Conservation (phyloP, 768 basidiomycete species). For the Mycena kentingensis region DNA sequence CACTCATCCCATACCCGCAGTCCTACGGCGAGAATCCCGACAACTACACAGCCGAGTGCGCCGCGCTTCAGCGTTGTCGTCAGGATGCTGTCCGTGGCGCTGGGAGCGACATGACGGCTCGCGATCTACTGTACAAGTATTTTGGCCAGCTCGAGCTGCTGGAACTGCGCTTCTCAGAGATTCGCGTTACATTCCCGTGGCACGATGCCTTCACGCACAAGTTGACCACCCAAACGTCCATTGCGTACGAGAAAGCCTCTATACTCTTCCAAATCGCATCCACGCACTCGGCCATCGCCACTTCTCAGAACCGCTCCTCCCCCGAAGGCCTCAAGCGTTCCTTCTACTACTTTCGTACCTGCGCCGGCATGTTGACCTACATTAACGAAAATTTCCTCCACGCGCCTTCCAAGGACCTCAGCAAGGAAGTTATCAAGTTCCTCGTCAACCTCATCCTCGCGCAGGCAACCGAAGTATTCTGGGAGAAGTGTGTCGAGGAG, state of each 20-base stretch:
- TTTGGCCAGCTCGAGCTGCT: conserved; percentile 98
- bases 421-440: conserved; percentile 92
- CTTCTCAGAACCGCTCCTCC: conserved; percentile 81
- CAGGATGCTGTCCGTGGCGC: conserved; percentile 97
- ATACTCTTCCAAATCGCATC: conserved; percentile 95
- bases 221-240: conserved; percentile 89
- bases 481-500: conserved; percentile 92
- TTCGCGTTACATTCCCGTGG: conserved; percentile 96
- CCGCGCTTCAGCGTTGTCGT: conserved; percentile 82
- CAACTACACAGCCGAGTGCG: conserved; percentile 81
- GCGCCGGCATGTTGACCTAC: conserved; percentile 96
- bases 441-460: conserved; percentile 85
- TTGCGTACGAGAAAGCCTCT: conserved; percentile 98
- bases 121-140: conserved; percentile 97
- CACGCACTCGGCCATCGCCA: conserved; percentile 90
- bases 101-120: conserved; percentile 92
- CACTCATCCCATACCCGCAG: too few relatives aligned
- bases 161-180: conserved; percentile 95
- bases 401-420: conserved; percentile 93
- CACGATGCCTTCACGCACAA: conserved; percentile 96
- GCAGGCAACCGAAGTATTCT: conserved; percentile 95
- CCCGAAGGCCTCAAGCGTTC: conserved; percentile 92
- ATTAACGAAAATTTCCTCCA: conserved; percentile 99
- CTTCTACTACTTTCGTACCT: conserved; percentile 87
- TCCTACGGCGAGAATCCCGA: conserved; percentile 95